Percentiles rank a stretch among this genome's conserved stretches.
These are phyloP conservation scores for Blastobotrys apis DNA, from an alignment of 1,139 yeast species.

Conservation along the genomic window DNA sequence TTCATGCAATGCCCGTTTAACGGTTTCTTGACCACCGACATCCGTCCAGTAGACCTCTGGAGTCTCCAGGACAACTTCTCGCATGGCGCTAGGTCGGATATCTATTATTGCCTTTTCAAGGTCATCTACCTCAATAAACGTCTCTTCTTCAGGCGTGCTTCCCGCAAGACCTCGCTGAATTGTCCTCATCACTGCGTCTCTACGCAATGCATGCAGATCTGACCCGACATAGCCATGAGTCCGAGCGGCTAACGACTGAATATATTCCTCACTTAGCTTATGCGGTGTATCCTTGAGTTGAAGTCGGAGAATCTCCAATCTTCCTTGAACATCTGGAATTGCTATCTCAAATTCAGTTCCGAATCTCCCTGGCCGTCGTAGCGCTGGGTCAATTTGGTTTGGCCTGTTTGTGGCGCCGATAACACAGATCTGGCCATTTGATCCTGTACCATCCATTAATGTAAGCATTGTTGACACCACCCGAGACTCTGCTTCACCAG, in stretches of 20 bases:
- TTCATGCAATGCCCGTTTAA: slow-evolving; percentile 75
- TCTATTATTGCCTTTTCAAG: slow-evolving; percentile 66
- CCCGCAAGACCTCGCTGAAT: slow-evolving; percentile 55
- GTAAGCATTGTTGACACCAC: slow-evolving; percentile 86
- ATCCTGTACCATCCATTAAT: slow-evolving; percentile 85
- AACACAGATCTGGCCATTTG: slow-evolving; percentile 61
- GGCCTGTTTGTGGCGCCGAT: slow-evolving; percentile 96
- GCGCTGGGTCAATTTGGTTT: slow-evolving; percentile 96
- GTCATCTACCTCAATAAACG: slow-evolving; percentile 47
- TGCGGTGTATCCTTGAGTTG: slow-evolving; percentile 67
- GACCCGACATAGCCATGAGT: slow-evolving; percentile 99
- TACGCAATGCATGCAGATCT: slow-evolving; percentile 77
- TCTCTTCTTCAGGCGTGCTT: slow-evolving; percentile 36
- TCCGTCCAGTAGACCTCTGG: slow-evolving; percentile 93
- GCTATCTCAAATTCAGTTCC: slow-evolving; percentile 99
- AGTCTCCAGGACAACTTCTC: slow-evolving; percentile 89
- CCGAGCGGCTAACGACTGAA: slow-evolving; percentile 57
- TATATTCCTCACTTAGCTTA: slow-evolving; percentile 48
- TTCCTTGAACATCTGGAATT: slow-evolving; percentile 98
- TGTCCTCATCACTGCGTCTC: slow-evolving; percentile 85
- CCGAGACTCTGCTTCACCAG: slow-evolving; percentile 84
- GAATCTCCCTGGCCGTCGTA: slow-evolving; percentile 97
- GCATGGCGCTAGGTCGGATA: slow-evolving; percentile 93
- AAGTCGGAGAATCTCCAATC: slow-evolving; percentile 72
- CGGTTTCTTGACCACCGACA: slow-evolving; percentile 88